Evolutionary conservation across 208 protist species (phyloP), one percentile per base, ranked within the genome.

Genomic region (Crithidia acanthocephali): DNA sequence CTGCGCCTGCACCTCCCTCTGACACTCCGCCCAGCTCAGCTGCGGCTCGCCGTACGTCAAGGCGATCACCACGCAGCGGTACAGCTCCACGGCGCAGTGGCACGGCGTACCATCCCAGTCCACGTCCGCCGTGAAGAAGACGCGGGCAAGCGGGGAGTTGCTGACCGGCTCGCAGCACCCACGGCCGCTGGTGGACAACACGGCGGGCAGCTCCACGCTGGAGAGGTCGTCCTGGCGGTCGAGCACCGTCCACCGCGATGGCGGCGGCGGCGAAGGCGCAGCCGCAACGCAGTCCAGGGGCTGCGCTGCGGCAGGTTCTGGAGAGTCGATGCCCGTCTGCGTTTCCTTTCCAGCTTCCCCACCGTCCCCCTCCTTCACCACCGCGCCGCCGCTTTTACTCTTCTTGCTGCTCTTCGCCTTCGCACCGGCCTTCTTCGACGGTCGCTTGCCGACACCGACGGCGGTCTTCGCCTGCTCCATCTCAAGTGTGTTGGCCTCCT

Each of bases 31-130:
- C 64, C 68, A 72, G 33, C 61, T 71, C 44, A 68, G 23, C 56
- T 51, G 56, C 47, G 66, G 50, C 56, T 80, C 62, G 0, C 73
- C 64, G 18, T 71, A 64, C 8, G 62, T 23, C 25, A 92, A 64
- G 7, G 85, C 84, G 6, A 84, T 60, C 30, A 91, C 79, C 30
- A 95, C 81, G 55, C 72, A 80, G 28, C 87, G 87, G 56, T 87
- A 85, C n/a, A 95, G 33, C 62, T 83, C 79, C 28, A 95, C 88
- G 18, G 80, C 80, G 20, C 77, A 87, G 10, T 33, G 62, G 66
- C 91, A 95, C 25, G 35, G 20, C 13, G n/a, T n/a, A 0, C 81
- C 81, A 23, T 95, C 83, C 35, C 72, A 86, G 1, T 83, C 78
- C 25, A 89, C 51, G 8, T 42, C 53, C 4, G 18, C 47, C 0